phyloP scores from a whole-genome alignment of 345 rosid species.

The Orychophragmus violaceus region DNA sequence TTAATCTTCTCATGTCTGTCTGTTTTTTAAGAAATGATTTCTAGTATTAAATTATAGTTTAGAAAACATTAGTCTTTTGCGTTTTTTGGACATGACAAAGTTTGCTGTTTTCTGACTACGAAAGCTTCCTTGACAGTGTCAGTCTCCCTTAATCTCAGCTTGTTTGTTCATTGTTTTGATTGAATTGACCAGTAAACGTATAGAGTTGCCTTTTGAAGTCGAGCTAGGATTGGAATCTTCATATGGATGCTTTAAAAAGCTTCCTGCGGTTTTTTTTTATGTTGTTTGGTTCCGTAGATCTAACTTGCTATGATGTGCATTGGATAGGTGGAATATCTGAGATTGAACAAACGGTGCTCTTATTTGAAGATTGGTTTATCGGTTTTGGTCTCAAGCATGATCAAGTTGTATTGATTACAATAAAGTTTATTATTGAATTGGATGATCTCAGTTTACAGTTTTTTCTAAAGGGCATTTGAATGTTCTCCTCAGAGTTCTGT shows the following conservation, averaged over 20 bases:
- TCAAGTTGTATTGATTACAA: neutral
- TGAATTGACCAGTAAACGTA: neutral
- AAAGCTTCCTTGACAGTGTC: constrained; percentile 39
- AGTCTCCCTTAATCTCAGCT: neutral
- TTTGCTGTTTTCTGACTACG: constrained; percentile 69
- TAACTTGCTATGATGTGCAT: neutral
- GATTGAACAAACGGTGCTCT: neutral
- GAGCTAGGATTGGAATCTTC: neutral
- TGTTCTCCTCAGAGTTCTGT: neutral
- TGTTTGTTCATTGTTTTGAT: neutral
- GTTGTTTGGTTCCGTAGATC: neutral
- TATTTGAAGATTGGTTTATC: neutral
- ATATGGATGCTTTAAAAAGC: neutral
- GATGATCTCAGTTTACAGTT: neutral
- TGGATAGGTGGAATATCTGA: neutral
- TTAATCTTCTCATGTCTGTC: too few relatives aligned
- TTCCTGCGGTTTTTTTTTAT: neutral
- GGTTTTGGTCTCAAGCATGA: neutral
- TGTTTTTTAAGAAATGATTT: too few relatives aligned
- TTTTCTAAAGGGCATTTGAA: neutral
- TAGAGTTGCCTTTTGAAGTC: too few relatives aligned
- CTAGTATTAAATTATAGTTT: too few relatives aligned
- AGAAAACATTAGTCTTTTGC: constrained; percentile 3
- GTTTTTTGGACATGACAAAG: constrained; percentile 61
- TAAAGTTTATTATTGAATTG: neutral